Conservation (phyloP, 768 basidiomycete genomes). For the Daedalea quercina region DNA sequence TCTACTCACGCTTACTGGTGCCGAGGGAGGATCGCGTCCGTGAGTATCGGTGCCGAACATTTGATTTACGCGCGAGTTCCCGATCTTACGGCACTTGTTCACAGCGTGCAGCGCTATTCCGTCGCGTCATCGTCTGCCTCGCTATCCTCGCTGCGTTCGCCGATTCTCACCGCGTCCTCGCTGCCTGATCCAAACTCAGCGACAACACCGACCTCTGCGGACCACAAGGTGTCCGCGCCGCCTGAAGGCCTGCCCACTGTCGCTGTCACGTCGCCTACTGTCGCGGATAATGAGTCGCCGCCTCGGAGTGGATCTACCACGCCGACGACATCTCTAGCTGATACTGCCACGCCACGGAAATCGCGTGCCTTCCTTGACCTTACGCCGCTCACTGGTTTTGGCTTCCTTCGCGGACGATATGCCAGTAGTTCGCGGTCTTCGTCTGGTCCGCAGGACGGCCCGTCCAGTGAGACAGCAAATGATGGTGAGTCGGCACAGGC, state of each 20-base stretch:
- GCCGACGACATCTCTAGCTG: conserved; percentile 32
- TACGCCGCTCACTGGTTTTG: conserved; percentile 55
- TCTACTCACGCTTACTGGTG: conserved; percentile 76
- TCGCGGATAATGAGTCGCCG: conserved; percentile 26
- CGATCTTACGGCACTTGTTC: conserved; percentile 6
- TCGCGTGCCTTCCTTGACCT: conserved; percentile 44
- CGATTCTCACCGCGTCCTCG: conserved; percentile 7
- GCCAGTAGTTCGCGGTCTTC: conserved; percentile 33
- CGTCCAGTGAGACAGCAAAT: neutral
- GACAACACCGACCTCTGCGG: too few relatives aligned
- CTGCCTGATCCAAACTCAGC: too few relatives aligned
- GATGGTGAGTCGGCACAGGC: conserved; percentile 9
- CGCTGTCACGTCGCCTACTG: neutral
- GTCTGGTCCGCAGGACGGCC: neutral
- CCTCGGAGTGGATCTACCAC: conserved; percentile 52
- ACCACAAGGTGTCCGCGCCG: too few relatives aligned
- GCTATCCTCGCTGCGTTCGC: conserved; percentile 16
- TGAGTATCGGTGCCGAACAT: conserved; percentile 23
- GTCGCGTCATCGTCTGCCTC: conserved; percentile 13
- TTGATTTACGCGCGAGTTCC: neutral
- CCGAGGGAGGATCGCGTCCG: conserved; percentile 44
- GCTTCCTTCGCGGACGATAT: conserved; percentile 56
- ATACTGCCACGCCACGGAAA: conserved; percentile 14
- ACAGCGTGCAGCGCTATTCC: conserved; percentile 1
- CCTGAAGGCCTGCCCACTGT: neutral